Conservation (phyloP, 345 rosid species). For the Hevea brasiliensis region DNA sequence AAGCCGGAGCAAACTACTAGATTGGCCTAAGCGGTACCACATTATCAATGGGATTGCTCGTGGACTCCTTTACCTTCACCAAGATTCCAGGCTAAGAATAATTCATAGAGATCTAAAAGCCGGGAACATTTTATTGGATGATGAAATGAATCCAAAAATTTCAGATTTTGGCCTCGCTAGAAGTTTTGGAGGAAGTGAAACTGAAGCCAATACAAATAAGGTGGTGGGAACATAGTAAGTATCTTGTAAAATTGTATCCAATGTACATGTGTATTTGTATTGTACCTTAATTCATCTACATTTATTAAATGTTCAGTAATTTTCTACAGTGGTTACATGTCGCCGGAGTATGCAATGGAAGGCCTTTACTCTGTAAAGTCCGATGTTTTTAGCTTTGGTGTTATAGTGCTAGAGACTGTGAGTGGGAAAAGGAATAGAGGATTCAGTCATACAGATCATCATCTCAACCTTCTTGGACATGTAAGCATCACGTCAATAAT, state of each 20-base stretch:
- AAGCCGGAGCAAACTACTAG: background rate
- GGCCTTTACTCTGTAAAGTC: background rate
- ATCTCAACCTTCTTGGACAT: background rate
- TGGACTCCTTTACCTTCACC: slow-evolving; percentile 30
- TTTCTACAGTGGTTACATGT: background rate
- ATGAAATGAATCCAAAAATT: no score
- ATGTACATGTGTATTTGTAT: no score
- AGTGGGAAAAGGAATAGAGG: background rate
- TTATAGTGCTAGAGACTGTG: background rate
- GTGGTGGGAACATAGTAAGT: no score
- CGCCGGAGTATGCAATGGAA: background rate
- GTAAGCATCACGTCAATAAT: background rate
- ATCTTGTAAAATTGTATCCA: background rate
- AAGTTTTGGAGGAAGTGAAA: no score
- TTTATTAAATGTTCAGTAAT: no score
- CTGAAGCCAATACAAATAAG: no score
- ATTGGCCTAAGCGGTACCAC: slow-evolving; percentile 5
- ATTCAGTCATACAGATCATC: background rate
- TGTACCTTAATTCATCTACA: no score
- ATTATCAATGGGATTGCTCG: slow-evolving; percentile 17
- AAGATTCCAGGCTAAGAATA: slow-evolving; percentile 3
- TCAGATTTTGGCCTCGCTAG: no score
- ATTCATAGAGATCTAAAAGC: no score
- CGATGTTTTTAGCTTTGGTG: background rate
- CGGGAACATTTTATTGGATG: no score